phyloP scores from a whole-genome alignment of 768 basidiomycete species.

The Mycena floridula region DNA sequence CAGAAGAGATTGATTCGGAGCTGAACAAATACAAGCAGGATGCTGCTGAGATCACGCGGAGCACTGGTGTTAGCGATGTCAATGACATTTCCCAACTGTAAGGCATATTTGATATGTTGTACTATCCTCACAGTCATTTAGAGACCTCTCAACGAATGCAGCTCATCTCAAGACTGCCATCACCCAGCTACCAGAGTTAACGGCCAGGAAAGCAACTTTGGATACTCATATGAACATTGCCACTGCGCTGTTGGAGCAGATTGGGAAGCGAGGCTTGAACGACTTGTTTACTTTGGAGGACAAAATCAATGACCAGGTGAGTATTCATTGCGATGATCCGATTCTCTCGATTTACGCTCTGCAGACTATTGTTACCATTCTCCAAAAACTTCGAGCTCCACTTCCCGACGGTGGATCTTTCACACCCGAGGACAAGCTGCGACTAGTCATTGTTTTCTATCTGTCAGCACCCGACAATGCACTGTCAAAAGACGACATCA shows the following conservation, averaged over 20 bases:
- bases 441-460: conserved; percentile 93
- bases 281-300: conserved; percentile 98
- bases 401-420: conserved; percentile 61
- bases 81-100: conserved; percentile 93
- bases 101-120: conserved; percentile 19
- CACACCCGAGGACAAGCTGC: conserved; percentile 79
- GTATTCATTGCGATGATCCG: conserved; percentile 9
- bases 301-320: conserved; percentile 77
- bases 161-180: conserved; percentile 95
- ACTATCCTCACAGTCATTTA: conserved; percentile 13
- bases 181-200: conserved; percentile 93
- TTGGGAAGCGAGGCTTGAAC: conserved; percentile 91
- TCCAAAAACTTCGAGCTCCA: conserved; percentile 79
- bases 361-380: conserved; percentile 71
- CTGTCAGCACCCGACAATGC: conserved; percentile 79
- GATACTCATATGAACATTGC: conserved; percentile 99
- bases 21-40: conserved; percentile 92
- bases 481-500: conserved; percentile 81
- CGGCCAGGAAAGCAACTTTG: conserved; percentile 91
- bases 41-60: conserved; percentile 93
- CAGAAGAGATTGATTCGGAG: conserved; percentile 93
- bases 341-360: neutral
- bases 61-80: conserved; percentile 93
- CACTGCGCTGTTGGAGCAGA: conserved; percentile 88
- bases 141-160: conserved; percentile 91